Evolutionary conservation across 1,284 basidiomycete genomes (phyloP), one percentile per base, ranked within the genome.

Genomic region (Microbotryum intermedium): DNA sequence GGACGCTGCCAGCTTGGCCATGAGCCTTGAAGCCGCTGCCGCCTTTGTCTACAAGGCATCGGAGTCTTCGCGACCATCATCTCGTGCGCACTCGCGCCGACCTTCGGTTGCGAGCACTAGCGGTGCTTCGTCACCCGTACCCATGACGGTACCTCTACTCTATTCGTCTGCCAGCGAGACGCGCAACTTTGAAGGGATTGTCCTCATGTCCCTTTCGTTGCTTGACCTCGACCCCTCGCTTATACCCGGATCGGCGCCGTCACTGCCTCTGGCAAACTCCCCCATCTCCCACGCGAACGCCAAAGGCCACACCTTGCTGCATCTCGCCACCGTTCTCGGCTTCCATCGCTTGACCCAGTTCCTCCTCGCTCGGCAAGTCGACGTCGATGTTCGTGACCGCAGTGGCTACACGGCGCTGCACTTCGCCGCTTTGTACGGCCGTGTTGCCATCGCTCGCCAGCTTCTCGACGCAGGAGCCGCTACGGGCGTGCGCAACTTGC

Each of bases 341-440:
- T 90, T 90, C 76, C 78, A 83, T 28, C 78, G 81, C 2, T 80
- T 98, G 18, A 82, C 85, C 11, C 74, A 78, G 44, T 88, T 88
- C 72, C 79, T 98, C 53, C 77, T 95, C 54, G 74, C 78, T 1
- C 85, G 83, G 54, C 84, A 82, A 18, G 84, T 86, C 34, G 88
- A 92, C 68, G 69, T 92, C 50, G 90, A 97, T 72, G 81, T 82
- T 3, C 84, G 89, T 58, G 95, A 98, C 75, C 79, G 82, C 62
- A 95, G 91, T 72, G 94, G 94, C 7, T 91, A 82, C 72, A 97
- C 93, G 0, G 84, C 94, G 0, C 77, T 97, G 43, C 90, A 94
- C 73, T 86, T 94, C 71, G 88, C 92, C 18, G 86, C 84, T 0
- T 76, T 93, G 47, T 80, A 79, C 21, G 82, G 82, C 26, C 84